These are phyloP conservation scores for Lentinula novae-zelandiae DNA, from an alignment of 1,284 basidiomycete genomes.

Conservation along the genomic window DNA sequence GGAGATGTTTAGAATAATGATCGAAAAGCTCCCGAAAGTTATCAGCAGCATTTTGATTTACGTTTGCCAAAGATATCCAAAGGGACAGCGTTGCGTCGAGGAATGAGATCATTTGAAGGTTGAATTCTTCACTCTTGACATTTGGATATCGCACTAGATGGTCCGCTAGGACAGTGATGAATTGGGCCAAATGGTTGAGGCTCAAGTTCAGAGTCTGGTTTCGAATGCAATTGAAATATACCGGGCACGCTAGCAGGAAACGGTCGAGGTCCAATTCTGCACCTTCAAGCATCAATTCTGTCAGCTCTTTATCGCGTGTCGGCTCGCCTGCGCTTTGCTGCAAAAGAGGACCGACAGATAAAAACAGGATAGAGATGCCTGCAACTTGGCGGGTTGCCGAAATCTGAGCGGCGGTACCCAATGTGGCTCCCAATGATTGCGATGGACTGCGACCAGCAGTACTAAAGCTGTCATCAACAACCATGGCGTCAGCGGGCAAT, in stretches of 20 bases:
- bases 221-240: slow-evolving; percentile 54
- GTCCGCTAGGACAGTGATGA: slow-evolving; percentile 53
- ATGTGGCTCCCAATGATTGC: slow-evolving; percentile 27
- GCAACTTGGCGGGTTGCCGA: slow-evolving; percentile 30
- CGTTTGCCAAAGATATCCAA: slow-evolving; percentile 49
- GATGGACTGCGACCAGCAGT: slow-evolving; percentile 56
- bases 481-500: slow-evolving; percentile 19
- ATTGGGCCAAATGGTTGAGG: slow-evolving; percentile 42
- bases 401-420: slow-evolving; percentile 24
- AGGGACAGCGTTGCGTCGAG: slow-evolving; percentile 61
- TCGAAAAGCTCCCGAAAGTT: slow-evolving; percentile 46
- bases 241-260: slow-evolving; percentile 55
- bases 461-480: slow-evolving; percentile 52
- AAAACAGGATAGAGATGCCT: slow-evolving; percentile 50
- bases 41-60: slow-evolving; percentile 36
- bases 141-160: slow-evolving; percentile 60
- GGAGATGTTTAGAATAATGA: slow-evolving; percentile 48
- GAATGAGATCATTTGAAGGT: slow-evolving; percentile 56
- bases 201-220: slow-evolving; percentile 54
- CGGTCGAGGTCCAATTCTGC: slow-evolving; percentile 39
- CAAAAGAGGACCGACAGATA: slow-evolving; percentile 55
- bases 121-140: slow-evolving; percentile 50
- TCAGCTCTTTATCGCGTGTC: slow-evolving; percentile 61
- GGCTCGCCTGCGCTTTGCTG: slow-evolving; percentile 53
- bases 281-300: slow-evolving; percentile 53